These are phyloP conservation scores for Coffea humblotiana DNA, from an alignment of 305 asterid species.

Conservation along the genomic window DNA sequence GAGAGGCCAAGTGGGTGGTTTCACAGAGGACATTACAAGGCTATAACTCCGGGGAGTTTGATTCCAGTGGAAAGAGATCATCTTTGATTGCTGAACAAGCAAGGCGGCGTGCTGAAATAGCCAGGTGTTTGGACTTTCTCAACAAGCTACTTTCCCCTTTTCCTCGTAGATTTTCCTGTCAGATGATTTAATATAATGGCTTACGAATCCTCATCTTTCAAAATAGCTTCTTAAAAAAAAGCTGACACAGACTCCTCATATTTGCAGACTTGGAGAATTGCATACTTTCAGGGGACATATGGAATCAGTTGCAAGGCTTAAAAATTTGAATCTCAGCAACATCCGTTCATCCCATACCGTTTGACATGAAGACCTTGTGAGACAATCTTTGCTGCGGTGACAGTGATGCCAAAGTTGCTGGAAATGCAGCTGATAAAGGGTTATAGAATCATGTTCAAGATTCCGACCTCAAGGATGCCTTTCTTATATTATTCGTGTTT, in stretches of 20 bases:
- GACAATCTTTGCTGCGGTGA: background rate
- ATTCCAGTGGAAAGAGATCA: slow-evolving; percentile 15
- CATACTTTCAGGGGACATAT: slow-evolving; percentile 26
- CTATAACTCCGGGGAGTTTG: slow-evolving; percentile 17
- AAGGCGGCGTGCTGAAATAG: slow-evolving; percentile 23
- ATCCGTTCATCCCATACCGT: slow-evolving; percentile 25
- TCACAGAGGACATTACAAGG: slow-evolving; percentile 23
- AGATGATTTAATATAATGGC: background rate
- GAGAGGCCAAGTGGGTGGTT: slow-evolving; percentile 28
- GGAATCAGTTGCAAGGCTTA: slow-evolving; percentile 30
- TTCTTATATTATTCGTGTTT: background rate
- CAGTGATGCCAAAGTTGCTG: background rate
- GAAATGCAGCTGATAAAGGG: background rate
- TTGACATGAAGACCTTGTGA: slow-evolving; percentile 2
- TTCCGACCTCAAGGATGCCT: background rate
- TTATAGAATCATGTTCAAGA: background rate
- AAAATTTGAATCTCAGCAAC: slow-evolving; percentile 24
- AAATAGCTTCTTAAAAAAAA: background rate
- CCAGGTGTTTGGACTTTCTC: slow-evolving; percentile 17
- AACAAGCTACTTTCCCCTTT: background rate
- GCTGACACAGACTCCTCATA: background rate
- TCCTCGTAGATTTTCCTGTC: background rate
- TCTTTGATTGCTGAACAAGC: slow-evolving; percentile 32
- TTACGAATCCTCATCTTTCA: background rate
- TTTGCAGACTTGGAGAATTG: slow-evolving; percentile 25